Percentiles rank a stretch among this genome's conserved stretches.
These are phyloP conservation scores for Arthrobotrys sphaeroides DNA, from an alignment of 2,329 filamentous ascomycete species.

Conservation along the genomic window DNA sequence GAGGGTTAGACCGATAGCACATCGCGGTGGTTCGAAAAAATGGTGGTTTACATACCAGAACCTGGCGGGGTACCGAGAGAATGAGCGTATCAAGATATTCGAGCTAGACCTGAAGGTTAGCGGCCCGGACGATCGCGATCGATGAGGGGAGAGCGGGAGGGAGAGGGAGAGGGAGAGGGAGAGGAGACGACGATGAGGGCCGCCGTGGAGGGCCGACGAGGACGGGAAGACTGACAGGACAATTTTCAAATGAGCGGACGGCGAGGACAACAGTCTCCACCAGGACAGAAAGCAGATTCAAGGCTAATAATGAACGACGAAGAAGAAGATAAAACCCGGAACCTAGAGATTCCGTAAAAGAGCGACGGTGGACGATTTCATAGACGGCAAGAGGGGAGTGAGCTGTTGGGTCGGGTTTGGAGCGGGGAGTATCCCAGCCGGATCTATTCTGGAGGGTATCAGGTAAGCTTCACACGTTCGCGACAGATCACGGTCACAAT, in stretches of 20 bases:
- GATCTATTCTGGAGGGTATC: slow-evolving; percentile 36
- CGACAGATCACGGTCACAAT: neutral
- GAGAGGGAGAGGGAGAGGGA: neutral
- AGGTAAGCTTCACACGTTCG: slow-evolving; percentile 21
- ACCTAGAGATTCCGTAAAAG: slow-evolving; percentile 33
- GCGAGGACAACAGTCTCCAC: slow-evolving; percentile 40
- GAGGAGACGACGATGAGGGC: neutral
- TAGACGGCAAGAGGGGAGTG: neutral
- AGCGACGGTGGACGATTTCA: slow-evolving; percentile 37
- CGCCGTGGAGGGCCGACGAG: neutral
- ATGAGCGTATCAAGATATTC: slow-evolving; percentile 28
- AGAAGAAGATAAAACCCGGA: slow-evolving; percentile 1
- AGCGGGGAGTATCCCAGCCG: slow-evolving; percentile 31
- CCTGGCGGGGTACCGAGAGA: slow-evolving; percentile 5
- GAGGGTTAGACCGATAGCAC: neutral
- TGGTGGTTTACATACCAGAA: slow-evolving; percentile 22
- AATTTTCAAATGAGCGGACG: slow-evolving; percentile 45
- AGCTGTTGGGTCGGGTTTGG: slow-evolving; percentile 14
- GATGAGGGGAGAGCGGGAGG: neutral
- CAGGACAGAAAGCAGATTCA: slow-evolving; percentile 13
- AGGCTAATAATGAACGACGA: slow-evolving; percentile 25
- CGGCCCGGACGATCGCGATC: neutral
- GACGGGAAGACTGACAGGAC: neutral
- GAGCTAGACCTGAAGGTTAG: slow-evolving; percentile 3
- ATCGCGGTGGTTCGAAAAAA: neutral